These are phyloP conservation scores for Cytospora piceae DNA, from an alignment of 2,329 filamentous ascomycete species.

Conservation along the genomic window DNA sequence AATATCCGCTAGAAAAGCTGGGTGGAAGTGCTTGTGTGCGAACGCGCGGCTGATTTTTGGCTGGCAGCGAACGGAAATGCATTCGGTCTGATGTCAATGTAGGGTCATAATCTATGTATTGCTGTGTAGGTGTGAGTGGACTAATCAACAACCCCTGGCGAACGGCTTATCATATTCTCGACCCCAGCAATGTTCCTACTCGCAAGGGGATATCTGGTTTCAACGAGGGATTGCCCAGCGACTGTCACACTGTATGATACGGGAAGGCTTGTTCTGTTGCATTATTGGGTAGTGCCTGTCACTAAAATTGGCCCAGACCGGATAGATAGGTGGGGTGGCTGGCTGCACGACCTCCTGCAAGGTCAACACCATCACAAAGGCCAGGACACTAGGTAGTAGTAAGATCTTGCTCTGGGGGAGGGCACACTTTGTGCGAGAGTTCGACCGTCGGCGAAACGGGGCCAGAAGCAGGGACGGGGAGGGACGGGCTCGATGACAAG, in stretches of 20 bases:
- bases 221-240: background rate
- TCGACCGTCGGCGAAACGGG: constrained; percentile 9
- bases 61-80: too few relatives aligned
- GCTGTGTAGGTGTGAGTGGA: background rate
- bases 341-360: constrained; percentile 14
- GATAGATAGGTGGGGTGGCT: background rate
- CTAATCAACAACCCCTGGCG: background rate
- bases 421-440: constrained; percentile 19
- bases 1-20: background rate
- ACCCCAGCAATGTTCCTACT: background rate
- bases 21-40: background rate
- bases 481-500: constrained; percentile 2
- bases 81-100: background rate
- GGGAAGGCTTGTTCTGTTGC: background rate
- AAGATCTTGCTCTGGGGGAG: background rate
- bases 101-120: background rate
- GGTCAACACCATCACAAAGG: constrained; percentile 11
- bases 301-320: background rate
- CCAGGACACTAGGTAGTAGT: constrained; percentile 3
- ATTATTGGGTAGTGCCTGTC: background rate
- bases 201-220: background rate
- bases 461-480: background rate
- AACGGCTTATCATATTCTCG: background rate
- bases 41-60: too few relatives aligned
- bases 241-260: background rate